Conservation (phyloP, 306 rosid genomes). For the Erythrophleum fordii region DNA sequence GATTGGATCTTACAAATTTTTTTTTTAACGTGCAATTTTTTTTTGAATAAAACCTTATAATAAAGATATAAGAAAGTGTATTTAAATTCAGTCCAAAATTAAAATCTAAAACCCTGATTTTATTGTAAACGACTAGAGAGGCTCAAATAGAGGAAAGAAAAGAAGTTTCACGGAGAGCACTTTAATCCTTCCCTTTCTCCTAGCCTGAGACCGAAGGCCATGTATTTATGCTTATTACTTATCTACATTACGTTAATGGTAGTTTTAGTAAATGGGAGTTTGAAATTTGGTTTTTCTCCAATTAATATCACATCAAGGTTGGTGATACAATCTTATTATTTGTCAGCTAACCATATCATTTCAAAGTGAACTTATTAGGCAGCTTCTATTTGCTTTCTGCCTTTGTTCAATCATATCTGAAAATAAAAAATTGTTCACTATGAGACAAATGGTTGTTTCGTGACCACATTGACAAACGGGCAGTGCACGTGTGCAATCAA, state of each 20-base stretch:
- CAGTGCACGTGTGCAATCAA: constrained; percentile 50
- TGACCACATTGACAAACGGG: neutral
- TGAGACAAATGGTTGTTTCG: neutral
- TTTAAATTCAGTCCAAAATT: too few species aligned
- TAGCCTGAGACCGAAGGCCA: too few species aligned
- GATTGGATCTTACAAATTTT: too few species aligned
- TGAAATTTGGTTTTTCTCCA: neutral
- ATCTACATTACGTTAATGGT: neutral
- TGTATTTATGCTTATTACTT: neutral
- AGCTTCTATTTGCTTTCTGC: neutral
- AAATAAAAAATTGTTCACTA: neutral
- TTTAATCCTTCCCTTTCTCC: too few species aligned
- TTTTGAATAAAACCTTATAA: too few species aligned
- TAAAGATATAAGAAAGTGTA: too few species aligned
- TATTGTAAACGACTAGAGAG: neutral
- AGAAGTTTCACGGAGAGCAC: too few species aligned
- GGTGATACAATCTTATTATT: neutral
- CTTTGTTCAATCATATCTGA: neutral
- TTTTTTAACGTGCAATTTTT: too few species aligned
- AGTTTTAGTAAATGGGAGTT: neutral
- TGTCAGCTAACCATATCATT: neutral
- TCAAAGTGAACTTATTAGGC: neutral
- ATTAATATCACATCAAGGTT: neutral
- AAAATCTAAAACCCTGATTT: too few species aligned
- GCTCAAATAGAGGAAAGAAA: neutral